A percentile compares a stretch with the other conserved stretches of the same genome.
phyloP scores from a whole-genome alignment of 352 stramenopile genomes.

The Pythium myriotylum region DNA sequence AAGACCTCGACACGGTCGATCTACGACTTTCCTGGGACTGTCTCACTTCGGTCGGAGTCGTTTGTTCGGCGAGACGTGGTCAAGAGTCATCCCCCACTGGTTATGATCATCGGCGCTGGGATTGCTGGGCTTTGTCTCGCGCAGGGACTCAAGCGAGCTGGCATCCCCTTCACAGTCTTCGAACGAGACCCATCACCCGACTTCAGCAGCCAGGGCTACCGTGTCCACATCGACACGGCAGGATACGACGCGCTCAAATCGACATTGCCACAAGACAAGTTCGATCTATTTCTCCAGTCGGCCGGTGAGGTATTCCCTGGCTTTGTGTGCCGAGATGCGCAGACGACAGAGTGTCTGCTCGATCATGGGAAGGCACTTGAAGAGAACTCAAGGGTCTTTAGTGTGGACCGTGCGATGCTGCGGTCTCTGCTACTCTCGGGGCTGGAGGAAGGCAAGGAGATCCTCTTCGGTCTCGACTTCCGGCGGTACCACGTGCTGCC shows the following conservation, averaged over 20 bases:
- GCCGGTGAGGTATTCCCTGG: conserved; percentile 50
- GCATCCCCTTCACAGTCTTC: conserved; percentile 65
- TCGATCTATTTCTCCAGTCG: conserved; percentile 54
- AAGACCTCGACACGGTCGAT: background rate
- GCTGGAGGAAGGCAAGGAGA: conserved; percentile 42
- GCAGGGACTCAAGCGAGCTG: conserved; percentile 55
- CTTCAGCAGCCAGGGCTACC: conserved; percentile 60
- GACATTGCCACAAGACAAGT: conserved; percentile 40
- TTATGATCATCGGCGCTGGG: conserved; percentile 39
- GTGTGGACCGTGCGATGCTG: conserved; percentile 25
- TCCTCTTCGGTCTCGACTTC: conserved; percentile 59
- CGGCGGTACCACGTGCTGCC: conserved; percentile 44
- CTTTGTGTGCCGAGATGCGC: conserved; percentile 49
- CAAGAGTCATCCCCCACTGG: conserved; percentile 3
- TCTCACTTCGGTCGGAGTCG: background rate
- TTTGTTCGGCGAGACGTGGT: background rate
- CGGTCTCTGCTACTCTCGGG: conserved; percentile 40
- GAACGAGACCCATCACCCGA: conserved; percentile 60
- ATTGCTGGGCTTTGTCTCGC: conserved; percentile 58
- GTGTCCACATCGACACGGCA: conserved; percentile 56
- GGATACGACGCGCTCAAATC: conserved; percentile 63
- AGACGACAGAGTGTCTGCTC: conserved; percentile 22
- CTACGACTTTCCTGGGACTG: background rate
- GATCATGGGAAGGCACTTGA: background rate
- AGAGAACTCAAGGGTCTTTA: conserved; percentile 15